A percentile compares a stretch with the other conserved stretches of the same genome.
Evolutionary conservation across 2,329 filamentous ascomycete species (phyloP).

Genomic region (Sporothrix luriei): DNA sequence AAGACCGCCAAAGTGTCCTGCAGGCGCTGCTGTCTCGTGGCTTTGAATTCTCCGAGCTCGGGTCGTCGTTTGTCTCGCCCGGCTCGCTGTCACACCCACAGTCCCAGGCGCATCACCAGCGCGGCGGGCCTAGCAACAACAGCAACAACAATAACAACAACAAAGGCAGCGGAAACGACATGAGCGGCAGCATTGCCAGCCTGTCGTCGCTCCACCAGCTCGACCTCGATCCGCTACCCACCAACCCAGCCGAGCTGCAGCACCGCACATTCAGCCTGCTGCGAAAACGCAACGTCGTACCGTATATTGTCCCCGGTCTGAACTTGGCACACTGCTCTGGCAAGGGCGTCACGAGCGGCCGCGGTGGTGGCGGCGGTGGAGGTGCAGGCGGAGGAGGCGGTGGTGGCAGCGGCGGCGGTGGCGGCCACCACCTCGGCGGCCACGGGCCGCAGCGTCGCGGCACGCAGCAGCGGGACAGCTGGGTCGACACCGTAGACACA

Average conservation of each 20-base stretch:
- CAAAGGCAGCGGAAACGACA: constrained; percentile 53
- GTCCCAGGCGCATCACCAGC: constrained; percentile 33
- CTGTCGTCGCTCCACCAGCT: constrained; percentile 47
- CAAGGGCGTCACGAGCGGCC: constrained; percentile 45
- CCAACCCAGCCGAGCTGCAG: constrained; percentile 78
- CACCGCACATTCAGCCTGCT: constrained; percentile 80
- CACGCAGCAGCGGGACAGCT: constrained; percentile 40
- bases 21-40: constrained; percentile 75
- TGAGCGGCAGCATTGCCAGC: constrained; percentile 30
- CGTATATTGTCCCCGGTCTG: constrained; percentile 68
- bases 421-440: constrained; percentile 25
- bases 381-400: constrained; percentile 46
- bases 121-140: constrained; percentile 33
- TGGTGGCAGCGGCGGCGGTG: constrained; percentile 37
- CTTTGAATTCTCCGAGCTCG: constrained; percentile 76
- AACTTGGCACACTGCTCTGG: constrained; percentile 83
- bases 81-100: constrained; percentile 42
- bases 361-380: constrained; percentile 42
- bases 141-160: constrained; percentile 49
- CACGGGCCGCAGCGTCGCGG: constrained; percentile 31
- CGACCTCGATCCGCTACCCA: constrained; percentile 68
- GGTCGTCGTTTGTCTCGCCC: constrained; percentile 67
- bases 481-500: constrained; percentile 64
- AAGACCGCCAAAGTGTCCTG: constrained; percentile 72
- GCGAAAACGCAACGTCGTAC: constrained; percentile 73